Percentiles rank a stretch among this genome's conserved stretches.
Conservation (phyloP, 345 rosid species). For the Streptanthus diversifolius region DNA sequence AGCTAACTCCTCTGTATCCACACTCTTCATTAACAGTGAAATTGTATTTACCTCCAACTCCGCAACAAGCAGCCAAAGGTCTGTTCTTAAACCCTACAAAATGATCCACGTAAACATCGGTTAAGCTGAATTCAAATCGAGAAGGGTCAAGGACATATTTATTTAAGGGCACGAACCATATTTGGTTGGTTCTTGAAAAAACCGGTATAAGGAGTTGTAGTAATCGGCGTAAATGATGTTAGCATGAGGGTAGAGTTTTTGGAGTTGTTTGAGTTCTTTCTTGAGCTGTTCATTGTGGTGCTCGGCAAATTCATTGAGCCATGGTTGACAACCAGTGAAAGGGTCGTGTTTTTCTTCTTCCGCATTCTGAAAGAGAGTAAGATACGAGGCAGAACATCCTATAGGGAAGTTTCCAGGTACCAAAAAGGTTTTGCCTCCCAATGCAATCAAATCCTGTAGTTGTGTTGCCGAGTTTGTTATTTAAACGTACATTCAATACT, state of each 20-base stretch:
- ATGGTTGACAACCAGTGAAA: slow-evolving; percentile 40
- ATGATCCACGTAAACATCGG: not conserved
- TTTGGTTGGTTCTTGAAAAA: not conserved
- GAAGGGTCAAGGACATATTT: not conserved
- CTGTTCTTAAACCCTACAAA: slow-evolving; percentile 30
- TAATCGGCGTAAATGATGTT: slow-evolving; percentile 41
- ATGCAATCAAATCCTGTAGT: slow-evolving; percentile 42
- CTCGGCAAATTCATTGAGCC: slow-evolving; percentile 39
- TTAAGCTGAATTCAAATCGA: not conserved
- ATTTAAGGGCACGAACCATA: slow-evolving; percentile 25
- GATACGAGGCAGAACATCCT: slow-evolving; percentile 38
- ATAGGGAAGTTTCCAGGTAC: slow-evolving; percentile 47
- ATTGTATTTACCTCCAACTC: slow-evolving; percentile 46
- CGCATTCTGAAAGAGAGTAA: slow-evolving; percentile 32
- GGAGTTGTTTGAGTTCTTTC: slow-evolving; percentile 19
- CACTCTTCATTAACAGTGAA: slow-evolving; percentile 24
- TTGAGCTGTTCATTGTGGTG: slow-evolving; percentile 41
- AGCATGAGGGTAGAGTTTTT: slow-evolving; percentile 31
- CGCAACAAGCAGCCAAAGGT: slow-evolving; percentile 44
- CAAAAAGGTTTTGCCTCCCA: slow-evolving; percentile 44
- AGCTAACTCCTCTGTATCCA: slow-evolving; percentile 21
- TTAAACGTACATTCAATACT: not conserved
- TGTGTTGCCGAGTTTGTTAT: not conserved
- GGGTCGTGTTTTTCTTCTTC: slow-evolving; percentile 32
- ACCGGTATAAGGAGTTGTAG: slow-evolving; percentile 23